These are phyloP conservation scores for Diaporthe batatas DNA, from an alignment of 2,329 filamentous ascomycete genomes.

Conservation along the genomic window DNA sequence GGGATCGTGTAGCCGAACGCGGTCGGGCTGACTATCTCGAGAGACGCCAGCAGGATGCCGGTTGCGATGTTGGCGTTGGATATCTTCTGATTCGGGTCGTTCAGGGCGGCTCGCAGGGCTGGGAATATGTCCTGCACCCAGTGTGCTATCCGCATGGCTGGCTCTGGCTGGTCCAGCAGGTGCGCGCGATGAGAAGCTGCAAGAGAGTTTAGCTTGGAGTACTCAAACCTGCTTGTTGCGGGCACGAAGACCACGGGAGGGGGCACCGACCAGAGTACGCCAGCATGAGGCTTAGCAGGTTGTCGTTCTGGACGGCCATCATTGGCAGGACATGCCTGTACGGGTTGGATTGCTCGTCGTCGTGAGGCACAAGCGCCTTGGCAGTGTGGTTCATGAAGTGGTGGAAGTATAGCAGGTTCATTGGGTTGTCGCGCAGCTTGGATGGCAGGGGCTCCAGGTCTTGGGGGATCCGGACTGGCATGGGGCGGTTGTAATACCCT, in stretches of 20 bases:
- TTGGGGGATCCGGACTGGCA: constrained; percentile 69
- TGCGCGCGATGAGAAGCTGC: constrained; percentile 82
- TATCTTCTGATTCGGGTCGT: constrained; percentile 71
- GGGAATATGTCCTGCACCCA: constrained; percentile 87
- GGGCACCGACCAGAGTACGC: constrained; percentile 73
- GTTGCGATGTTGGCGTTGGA: constrained; percentile 82
- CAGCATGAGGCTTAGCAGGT: constrained; percentile 81
- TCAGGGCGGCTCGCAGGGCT: constrained; percentile 75
- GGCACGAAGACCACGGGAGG: too few species aligned
- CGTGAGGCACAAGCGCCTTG: constrained; percentile 65
- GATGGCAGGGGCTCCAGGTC: constrained; percentile 62
- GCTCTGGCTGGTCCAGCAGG: constrained; percentile 79
- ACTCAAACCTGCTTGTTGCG: background rate
- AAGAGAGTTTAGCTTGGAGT: background rate
- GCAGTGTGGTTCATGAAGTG: constrained; percentile 85
- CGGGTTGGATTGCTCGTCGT: constrained; percentile 66
- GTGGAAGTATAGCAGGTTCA: constrained; percentile 79
- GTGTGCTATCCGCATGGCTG: constrained; percentile 80
- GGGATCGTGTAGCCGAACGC: constrained; percentile 84
- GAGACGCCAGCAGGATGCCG: constrained; percentile 85
- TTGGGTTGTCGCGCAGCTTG: constrained; percentile 76
- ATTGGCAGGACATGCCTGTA: constrained; percentile 64
- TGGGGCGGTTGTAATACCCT: constrained; percentile 78
- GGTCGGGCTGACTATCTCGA: constrained; percentile 86
- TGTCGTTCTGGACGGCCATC: constrained; percentile 77